Evolutionary conservation across 768 basidiomycete species (phyloP), one percentile per base, ranked within the genome.

Genomic region (Postia placenta): DNA sequence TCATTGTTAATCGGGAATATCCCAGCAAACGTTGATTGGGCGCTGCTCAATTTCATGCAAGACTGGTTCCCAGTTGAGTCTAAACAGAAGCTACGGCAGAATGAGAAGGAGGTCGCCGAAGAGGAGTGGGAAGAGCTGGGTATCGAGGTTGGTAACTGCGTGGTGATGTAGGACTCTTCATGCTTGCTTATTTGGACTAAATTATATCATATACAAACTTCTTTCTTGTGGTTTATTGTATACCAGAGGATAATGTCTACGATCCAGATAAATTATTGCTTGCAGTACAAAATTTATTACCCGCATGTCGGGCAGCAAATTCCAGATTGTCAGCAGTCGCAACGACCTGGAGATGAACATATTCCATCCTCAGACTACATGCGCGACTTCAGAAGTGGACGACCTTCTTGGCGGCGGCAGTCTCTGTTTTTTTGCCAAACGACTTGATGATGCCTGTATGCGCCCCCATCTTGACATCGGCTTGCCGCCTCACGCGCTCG

Each of bases 11-110:
- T 39, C 17, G 20, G 56, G 17, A 2, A 42, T 39, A n/a, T 15
- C 3, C 15, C 50, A 90, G 87, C 75, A 2, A 92, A 91, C 58
- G 77, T 92, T 14, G 88, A 92, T 58, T 81, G 80, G 75, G 87
- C 81, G 1, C 62, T 91, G 40, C 69, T 86, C 40, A 87, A 90
- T 55, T 92, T 92, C 57, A 90, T 96, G 84, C 75, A 85, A 50
- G 83, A 87, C 57, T 96, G 92, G 91, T 97, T 97, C 65, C 92
- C 94, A 0, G 61, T 78, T 12, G 94, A 96, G 62, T 74, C 90
- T 14, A 79, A 73, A 50, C 74, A 74, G 57, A 96, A 96, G 63
- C 68, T 80, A 40, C 79, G 74, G 56, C 74, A 79, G 54, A 92
- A 93, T 63, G 83, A 88, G 63, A 70, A 67, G 42, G 93, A 96